Evolutionary conservation across 106 monocot species (phyloP).

Genomic region (Hemerocallis citrina): DNA sequence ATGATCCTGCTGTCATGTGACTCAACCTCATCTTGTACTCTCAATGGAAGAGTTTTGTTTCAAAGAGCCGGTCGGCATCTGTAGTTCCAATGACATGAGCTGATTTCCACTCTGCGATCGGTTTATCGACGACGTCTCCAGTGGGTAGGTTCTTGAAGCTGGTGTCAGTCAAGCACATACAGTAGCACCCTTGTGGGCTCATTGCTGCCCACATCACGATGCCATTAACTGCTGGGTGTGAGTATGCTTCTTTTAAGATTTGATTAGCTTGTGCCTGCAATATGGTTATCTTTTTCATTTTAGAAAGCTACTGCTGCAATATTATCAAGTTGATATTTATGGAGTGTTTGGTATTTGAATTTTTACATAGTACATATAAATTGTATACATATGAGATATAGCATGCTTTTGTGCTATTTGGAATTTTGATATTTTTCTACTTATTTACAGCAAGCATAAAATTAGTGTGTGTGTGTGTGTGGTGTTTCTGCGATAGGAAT

Average conservation of each 20-base stretch:
- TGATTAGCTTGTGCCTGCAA: constrained; percentile 45
- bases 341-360: too few relatives aligned
- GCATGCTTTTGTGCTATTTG: too few relatives aligned
- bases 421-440: too few relatives aligned
- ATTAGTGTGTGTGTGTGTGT: too few relatives aligned
- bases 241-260: constrained; percentile 59
- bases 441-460: too few relatives aligned
- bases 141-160: constrained; percentile 64
- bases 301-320: too few relatives aligned
- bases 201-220: constrained; percentile 74
- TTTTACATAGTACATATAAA: too few relatives aligned
- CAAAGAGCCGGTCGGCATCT: constrained; percentile 27
- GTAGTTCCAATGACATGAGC: constrained; percentile 9
- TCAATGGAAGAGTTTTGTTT: constrained; percentile 42
- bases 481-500: too few relatives aligned
- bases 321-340: too few relatives aligned
- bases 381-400: too few relatives aligned
- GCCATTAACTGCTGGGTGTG: constrained; percentile 65
- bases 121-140: constrained; percentile 66
- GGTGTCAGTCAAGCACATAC: constrained; percentile 78
- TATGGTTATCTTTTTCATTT: too few relatives aligned
- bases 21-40: constrained; percentile 34
- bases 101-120: constrained; percentile 44
- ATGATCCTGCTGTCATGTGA: constrained; percentile 7
- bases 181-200: constrained; percentile 43